Conservation (phyloP, 1,284 basidiomycete genomes). For the Ceratobasidium sp. region DNA sequence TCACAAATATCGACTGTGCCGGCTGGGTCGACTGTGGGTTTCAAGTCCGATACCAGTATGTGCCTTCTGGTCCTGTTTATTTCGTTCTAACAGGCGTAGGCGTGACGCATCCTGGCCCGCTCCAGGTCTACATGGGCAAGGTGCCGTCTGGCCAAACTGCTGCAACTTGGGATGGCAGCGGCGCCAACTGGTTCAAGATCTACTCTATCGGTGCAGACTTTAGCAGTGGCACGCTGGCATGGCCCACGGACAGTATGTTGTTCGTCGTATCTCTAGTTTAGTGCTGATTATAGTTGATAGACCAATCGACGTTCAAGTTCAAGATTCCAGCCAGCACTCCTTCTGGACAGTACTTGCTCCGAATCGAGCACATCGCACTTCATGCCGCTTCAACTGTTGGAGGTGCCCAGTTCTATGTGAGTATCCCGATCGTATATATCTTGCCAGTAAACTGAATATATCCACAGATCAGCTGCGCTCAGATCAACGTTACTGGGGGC, state of each 20-base stretch:
- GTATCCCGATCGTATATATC: not conserved
- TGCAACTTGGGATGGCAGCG: conserved; percentile 56
- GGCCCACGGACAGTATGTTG: not conserved
- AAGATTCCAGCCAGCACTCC: conserved; percentile 54
- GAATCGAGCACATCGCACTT: conserved; percentile 57
- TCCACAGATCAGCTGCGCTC: conserved; percentile 52
- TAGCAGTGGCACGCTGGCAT: conserved; percentile 2
- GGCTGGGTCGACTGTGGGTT: conserved; percentile 45
- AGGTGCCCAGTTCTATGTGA: conserved; percentile 52
- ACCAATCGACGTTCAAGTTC: conserved; percentile 47
- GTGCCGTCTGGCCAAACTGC: conserved; percentile 49
- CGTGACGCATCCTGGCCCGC: conserved; percentile 55
- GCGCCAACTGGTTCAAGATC: conserved; percentile 59
- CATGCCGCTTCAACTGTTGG: conserved; percentile 48
- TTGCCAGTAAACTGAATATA: not conserved
- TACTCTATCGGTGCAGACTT: conserved; percentile 2
- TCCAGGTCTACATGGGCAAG: conserved; percentile 55
- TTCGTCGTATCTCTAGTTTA: not conserved
- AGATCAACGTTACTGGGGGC: conserved; percentile 53
- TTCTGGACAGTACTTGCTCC: conserved; percentile 54
- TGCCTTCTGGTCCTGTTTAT: not conserved
- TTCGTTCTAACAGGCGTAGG: conserved; percentile 45
- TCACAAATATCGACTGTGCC: conserved; percentile 52
- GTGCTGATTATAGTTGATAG: not conserved
- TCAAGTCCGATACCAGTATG: conserved; percentile 3